Conservation (phyloP, 345 rosid genomes). For the Raphanus raphanistrum region DNA sequence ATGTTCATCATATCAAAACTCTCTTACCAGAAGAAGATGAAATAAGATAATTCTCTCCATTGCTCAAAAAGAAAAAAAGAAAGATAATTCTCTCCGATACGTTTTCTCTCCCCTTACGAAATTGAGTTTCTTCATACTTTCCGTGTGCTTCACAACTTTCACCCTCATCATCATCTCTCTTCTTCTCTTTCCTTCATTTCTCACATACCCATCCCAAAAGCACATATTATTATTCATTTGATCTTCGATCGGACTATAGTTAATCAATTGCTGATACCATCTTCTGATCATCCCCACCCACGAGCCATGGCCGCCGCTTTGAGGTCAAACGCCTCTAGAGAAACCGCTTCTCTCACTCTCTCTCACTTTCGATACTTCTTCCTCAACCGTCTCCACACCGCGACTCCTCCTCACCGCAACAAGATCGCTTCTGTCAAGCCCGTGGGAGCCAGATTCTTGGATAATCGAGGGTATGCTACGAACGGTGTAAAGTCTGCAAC, state of each 20-base stretch:
- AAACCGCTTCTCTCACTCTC: slow-evolving; percentile 56
- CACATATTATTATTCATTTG: not conserved
- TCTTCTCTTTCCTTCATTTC: not conserved
- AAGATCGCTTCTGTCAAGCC: slow-evolving; percentile 65
- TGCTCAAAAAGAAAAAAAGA: too few relatives aligned
- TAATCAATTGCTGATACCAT: slow-evolving; percentile 14
- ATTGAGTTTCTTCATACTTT: slow-evolving; percentile 33
- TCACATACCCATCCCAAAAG: not conserved
- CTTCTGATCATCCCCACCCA: not conserved
- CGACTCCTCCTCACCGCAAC: slow-evolving; percentile 43
- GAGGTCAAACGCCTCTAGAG: slow-evolving; percentile 62
- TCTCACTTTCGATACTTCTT: slow-evolving; percentile 67
- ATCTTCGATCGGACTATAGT: slow-evolving; percentile 28
- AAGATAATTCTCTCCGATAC: not conserved
- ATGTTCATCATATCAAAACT: slow-evolving; percentile 5
- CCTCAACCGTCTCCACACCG: slow-evolving; percentile 54
- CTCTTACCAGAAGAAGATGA: slow-evolving; percentile 20
- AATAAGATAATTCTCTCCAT: not conserved
- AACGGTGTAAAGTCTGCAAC: slow-evolving; percentile 21
- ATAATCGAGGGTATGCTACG: slow-evolving; percentile 39
- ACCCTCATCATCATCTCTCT: not conserved
- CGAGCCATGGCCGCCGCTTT: slow-evolving; percentile 69
- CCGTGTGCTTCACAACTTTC: slow-evolving; percentile 38
- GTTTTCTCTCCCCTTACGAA: slow-evolving; percentile 12
- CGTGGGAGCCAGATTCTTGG: slow-evolving; percentile 47